Evolutionary conservation across 148 eudicot genomes (phyloP), one percentile per base, ranked within the genome.

Genomic region (Amaranthus palmeri): DNA sequence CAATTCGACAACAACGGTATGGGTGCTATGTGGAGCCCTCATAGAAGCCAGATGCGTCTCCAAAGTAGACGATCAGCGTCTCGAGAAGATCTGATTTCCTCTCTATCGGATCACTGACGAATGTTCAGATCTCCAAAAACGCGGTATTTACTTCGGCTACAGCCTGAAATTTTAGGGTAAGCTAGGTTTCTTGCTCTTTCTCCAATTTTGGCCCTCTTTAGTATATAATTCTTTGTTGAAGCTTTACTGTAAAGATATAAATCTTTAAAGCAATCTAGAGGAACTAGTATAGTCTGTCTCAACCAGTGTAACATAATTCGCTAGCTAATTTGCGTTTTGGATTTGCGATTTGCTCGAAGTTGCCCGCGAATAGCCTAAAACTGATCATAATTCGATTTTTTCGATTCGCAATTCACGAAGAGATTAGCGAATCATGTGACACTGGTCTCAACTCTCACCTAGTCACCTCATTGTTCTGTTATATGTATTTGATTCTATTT

Each of bases 1-100:
- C 97, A 86, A 81, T 85, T 88, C 44, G 93, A 93, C 76, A 84
- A 78, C 61, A 79, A 73, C 72, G 81, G 83, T 57, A 79, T 82
- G 73, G 87, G 85, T 73, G 75, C 93, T 44, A 77, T 83, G 45
- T 86, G 93, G 93, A 61, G 88, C 61, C 90, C 96, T 11, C 86
- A 84, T 76, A 82, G 99, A 81, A 73, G 90, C 74, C 96, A 90
- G 78, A 86, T 83, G 87, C 88, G 82, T 50, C 92, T 95, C 47
- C 99, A 95, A 74, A 95, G 99, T 72, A 81, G 99, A 68, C 84
- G 96, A 82, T 95, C 97, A 8, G 97, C 88, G 74, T 95, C 99
- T 61, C 87, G 99, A 60, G 97, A 95, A 77, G 99, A 95, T 59
- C 96, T 95, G 61, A 82, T 45, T 71, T 81, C 90, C 77, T 90